Percentiles rank a stretch among this genome's conserved stretches.
These are phyloP conservation scores for Calonectria montana DNA, from an alignment of 2,329 filamentous ascomycete genomes.

Conservation along the genomic window DNA sequence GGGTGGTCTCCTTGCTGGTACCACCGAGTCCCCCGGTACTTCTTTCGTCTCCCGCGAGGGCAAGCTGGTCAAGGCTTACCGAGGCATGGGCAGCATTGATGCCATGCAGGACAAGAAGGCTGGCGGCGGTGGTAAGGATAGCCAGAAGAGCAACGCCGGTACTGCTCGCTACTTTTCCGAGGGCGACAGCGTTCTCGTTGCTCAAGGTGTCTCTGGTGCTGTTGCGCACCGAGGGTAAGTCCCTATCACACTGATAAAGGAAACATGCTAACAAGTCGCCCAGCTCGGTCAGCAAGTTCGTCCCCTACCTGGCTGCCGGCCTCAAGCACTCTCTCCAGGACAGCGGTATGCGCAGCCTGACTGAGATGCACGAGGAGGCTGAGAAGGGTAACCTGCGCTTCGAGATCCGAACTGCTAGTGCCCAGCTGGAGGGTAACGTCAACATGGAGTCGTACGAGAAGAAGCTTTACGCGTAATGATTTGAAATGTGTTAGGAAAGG, in stretches of 20 bases:
- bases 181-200: constrained; percentile 92
- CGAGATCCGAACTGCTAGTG: constrained; percentile 92
- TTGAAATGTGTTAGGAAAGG: constrained; percentile 30
- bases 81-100: constrained; percentile 98
- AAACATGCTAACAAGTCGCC: constrained; percentile 45
- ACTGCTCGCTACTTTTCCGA: constrained; percentile 99
- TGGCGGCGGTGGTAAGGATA: constrained; percentile 76
- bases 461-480: constrained; percentile 90
- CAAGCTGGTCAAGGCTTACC: constrained; percentile 98
- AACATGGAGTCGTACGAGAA: constrained; percentile 99
- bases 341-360: constrained; percentile 85
- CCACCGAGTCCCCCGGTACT: constrained; percentile 95
- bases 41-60: constrained; percentile 97
- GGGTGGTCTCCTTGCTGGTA: constrained; percentile 96
- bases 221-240: constrained; percentile 79
- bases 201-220: constrained; percentile 92
- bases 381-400: constrained; percentile 83
- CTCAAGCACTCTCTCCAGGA: constrained; percentile 98
- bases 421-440: constrained; percentile 95
- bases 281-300: constrained; percentile 89
- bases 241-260: neutral
- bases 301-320: constrained; percentile 94
- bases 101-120: constrained; percentile 99
- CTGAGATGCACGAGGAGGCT: constrained; percentile 81
- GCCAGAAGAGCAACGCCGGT: constrained; percentile 88